These are phyloP conservation scores for Daedalea quercina DNA, from an alignment of 768 basidiomycete genomes.

Conservation along the genomic window DNA sequence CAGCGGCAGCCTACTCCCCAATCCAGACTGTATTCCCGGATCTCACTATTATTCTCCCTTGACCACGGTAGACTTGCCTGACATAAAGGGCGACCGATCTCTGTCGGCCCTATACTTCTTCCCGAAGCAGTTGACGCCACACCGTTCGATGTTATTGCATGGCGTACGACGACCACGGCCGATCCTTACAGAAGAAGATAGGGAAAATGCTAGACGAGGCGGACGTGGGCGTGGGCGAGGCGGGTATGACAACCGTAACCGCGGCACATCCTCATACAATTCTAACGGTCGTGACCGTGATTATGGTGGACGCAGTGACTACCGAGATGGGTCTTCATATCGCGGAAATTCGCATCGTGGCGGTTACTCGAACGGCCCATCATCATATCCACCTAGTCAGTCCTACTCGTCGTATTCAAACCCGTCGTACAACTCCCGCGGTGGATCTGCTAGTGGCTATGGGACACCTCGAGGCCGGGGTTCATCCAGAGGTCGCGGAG, in stretches of 20 bases:
- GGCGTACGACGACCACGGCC: slow-evolving; percentile 56
- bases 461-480: slow-evolving; percentile 13
- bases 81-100: slow-evolving; percentile 83
- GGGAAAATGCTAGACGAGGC: slow-evolving; percentile 54
- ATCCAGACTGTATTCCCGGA: slow-evolving; percentile 86
- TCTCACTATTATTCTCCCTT: slow-evolving; percentile 84
- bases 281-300: slow-evolving; percentile 14
- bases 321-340: neutral
- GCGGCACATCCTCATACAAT: neutral
- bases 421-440: slow-evolving; percentile 8
- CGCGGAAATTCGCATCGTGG: slow-evolving; percentile 4
- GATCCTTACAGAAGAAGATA: slow-evolving; percentile 60
- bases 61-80: slow-evolving; percentile 48
- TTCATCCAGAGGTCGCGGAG: slow-evolving; percentile 9
- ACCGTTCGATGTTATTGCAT: slow-evolving; percentile 76
- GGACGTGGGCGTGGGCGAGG: slow-evolving; percentile 36
- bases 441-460: slow-evolving; percentile 16
- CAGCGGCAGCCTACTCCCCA: slow-evolving; percentile 71
- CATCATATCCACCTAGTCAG: slow-evolving; percentile 10
- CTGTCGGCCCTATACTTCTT: slow-evolving; percentile 85
- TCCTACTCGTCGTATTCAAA: slow-evolving; percentile 13
- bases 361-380: slow-evolving; percentile 5
- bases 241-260: slow-evolving; percentile 25
- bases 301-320: slow-evolving; percentile 11
- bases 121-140: slow-evolving; percentile 81